A percentile compares a stretch with the other conserved stretches of the same genome.
Conservation (phyloP, 2,329 filamentous ascomycete species). For the Cordyceps militaris region DNA sequence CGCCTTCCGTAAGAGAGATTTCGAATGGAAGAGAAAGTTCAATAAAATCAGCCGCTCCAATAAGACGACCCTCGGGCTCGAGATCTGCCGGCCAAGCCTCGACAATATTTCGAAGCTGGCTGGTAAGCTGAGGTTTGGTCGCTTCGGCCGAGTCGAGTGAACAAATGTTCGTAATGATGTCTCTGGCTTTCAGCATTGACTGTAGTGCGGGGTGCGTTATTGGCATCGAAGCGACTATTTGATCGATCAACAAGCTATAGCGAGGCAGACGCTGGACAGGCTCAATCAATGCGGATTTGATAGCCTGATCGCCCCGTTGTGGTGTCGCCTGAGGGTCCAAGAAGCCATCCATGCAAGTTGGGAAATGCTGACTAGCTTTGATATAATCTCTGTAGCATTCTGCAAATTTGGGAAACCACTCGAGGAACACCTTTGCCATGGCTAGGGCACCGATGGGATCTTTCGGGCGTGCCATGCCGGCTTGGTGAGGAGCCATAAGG, state of each 20-base stretch:
- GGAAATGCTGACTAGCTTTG: slow-evolving; percentile 79
- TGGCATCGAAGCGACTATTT: slow-evolving; percentile 80
- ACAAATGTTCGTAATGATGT: slow-evolving; percentile 94
- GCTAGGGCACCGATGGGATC: slow-evolving; percentile 73
- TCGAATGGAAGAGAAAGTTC: slow-evolving; percentile 70
- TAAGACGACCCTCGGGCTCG: slow-evolving; percentile 68
- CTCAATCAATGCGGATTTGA: slow-evolving; percentile 90
- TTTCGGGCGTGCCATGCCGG: slow-evolving; percentile 41
- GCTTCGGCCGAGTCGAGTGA: slow-evolving; percentile 70
- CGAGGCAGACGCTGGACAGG: slow-evolving; percentile 90
- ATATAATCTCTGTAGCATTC: slow-evolving; percentile 92
- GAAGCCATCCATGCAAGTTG: slow-evolving; percentile 70
- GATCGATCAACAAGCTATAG: slow-evolving; percentile 94
- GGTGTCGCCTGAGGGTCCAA: slow-evolving; percentile 65
- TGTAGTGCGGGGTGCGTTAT: slow-evolving; percentile 79
- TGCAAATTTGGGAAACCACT: slow-evolving; percentile 91
- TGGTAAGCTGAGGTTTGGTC: slow-evolving; percentile 67
- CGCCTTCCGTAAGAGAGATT: slow-evolving; percentile 31
- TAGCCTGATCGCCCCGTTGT: slow-evolving; percentile 68
- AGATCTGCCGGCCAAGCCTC: slow-evolving; percentile 69
- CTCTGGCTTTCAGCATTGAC: slow-evolving; percentile 76
- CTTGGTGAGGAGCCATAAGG: slow-evolving; percentile 36
- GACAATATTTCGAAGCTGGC: slow-evolving; percentile 67
- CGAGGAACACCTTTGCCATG: slow-evolving; percentile 73
- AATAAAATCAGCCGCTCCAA: slow-evolving; percentile 72